phyloP scores from a whole-genome alignment of 2,329 filamentous ascomycete species.

The Ophiosphaerella korrae region DNA sequence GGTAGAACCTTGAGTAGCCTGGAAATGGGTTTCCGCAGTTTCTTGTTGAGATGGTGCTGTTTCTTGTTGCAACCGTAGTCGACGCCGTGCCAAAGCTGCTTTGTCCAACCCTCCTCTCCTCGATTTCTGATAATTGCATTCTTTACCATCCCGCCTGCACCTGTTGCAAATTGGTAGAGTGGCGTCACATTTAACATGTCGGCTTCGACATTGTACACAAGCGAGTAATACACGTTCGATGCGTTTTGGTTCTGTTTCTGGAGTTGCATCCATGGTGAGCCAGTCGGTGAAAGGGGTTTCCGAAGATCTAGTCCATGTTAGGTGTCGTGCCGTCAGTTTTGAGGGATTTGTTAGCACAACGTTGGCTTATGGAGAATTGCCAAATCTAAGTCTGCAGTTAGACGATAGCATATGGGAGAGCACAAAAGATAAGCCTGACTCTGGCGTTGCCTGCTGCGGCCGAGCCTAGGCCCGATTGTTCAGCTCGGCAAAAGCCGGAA shows the following conservation, averaged over 20 bases:
- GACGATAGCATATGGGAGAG: no score
- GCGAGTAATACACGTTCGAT: constrained; percentile 39
- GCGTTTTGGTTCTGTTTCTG: constrained; percentile 17
- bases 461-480: no score
- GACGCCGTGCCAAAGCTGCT: constrained; percentile 36
- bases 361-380: no score
- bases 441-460: no score
- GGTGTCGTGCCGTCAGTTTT: no score
- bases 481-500: constrained; percentile 1
- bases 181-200: constrained; percentile 44
- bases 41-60: constrained; percentile 18
- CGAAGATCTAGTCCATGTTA: no score
- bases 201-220: constrained; percentile 40
- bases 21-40: not conserved
- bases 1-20: not conserved
- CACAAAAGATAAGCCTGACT: no score
- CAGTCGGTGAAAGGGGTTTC: not conserved
- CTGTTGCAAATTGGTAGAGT: constrained; percentile 37
- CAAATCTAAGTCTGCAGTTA: no score
- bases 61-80: constrained; percentile 34
- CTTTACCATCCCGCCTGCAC: constrained; percentile 40
- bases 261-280: constrained; percentile 22
- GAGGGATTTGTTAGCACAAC: no score
- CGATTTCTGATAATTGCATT: constrained; percentile 40
- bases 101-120: constrained; percentile 42